Percentiles rank a stretch among this genome's conserved stretches.
phyloP scores from a whole-genome alignment of 1,139 yeast genomes.

The Lodderomyces orthopsilosis region DNA sequence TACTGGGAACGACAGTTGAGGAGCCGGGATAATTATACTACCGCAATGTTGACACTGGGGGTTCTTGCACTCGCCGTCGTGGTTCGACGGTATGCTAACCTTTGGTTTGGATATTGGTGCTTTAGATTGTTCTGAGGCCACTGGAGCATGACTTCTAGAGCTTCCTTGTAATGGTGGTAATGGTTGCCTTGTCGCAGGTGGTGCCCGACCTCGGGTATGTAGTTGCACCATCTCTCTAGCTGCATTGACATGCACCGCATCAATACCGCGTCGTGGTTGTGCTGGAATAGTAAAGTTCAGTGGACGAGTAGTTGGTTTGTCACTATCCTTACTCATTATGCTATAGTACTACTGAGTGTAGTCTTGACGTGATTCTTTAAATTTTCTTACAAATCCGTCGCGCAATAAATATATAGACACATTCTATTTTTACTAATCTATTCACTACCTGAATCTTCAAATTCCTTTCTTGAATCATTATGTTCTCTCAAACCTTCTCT shows the following conservation, averaged over 20 bases:
- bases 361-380: background rate
- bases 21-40: constrained; percentile 69
- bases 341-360: background rate
- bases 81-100: constrained; percentile 7
- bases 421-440: constrained; percentile 1
- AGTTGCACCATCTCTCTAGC: constrained; percentile 62
- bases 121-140: background rate
- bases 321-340: background rate
- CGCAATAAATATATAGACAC: background rate
- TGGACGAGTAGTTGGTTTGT: constrained; percentile 1
- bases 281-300: constrained; percentile 7
- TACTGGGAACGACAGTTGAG: constrained; percentile 60
- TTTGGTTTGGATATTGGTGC: constrained; percentile 5
- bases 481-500: constrained; percentile 69
- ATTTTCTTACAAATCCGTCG: background rate
- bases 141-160: background rate
- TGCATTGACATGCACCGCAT: constrained; percentile 54
- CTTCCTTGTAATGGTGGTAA: background rate
- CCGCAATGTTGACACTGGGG: constrained; percentile 69
- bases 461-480: constrained; percentile 18
- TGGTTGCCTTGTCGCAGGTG: constrained; percentile 14
- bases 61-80: constrained; percentile 33
- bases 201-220: constrained; percentile 39
- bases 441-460: constrained; percentile 12
- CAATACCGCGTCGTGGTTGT: constrained; percentile 32